A percentile compares a stretch with the other conserved stretches of the same genome.
Conservation (phyloP, 768 basidiomycete genomes). For the Hericium erinaceus region DNA sequence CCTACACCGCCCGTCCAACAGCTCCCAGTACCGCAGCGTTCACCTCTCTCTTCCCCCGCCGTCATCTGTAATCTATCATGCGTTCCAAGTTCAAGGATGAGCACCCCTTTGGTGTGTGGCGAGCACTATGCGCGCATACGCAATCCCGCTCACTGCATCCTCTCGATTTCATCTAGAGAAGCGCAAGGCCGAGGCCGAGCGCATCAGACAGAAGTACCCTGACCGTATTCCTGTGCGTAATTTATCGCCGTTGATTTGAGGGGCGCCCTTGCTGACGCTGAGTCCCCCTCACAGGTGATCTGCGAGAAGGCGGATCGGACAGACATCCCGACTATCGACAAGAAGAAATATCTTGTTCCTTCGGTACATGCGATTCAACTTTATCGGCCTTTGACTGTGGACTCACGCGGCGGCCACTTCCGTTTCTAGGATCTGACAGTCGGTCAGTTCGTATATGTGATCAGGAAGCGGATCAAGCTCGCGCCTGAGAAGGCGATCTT, state of each 20-base stretch:
- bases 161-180: conserved; percentile 56
- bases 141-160: conserved; percentile 27
- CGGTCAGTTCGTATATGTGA: conserved; percentile 98
- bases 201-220: conserved; percentile 96
- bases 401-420: not conserved
- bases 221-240: conserved; percentile 91
- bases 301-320: conserved; percentile 99
- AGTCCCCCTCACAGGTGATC: conserved; percentile 62
- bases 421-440: conserved; percentile 81
- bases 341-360: conserved; percentile 99
- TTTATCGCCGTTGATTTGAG: not conserved
- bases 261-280: not conserved
- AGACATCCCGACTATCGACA: conserved; percentile 98
- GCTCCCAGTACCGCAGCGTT: not conserved
- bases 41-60: not conserved
- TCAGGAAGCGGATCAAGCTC: conserved; percentile 99
- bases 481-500: conserved; percentile 99
- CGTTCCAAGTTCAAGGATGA: conserved; percentile 98
- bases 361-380: conserved; percentile 47
- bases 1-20: not conserved
- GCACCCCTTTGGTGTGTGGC: conserved; percentile 85
- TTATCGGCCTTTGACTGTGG: not conserved
- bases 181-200: conserved; percentile 98
- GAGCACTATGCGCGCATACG: conserved; percentile 16
- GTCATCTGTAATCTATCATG: conserved; percentile 35